Evolutionary conservation across 495 filamentous ascomycete genomes (phyloP), one percentile per base, ranked within the genome.

Genomic region (Penicillium lividum): DNA sequence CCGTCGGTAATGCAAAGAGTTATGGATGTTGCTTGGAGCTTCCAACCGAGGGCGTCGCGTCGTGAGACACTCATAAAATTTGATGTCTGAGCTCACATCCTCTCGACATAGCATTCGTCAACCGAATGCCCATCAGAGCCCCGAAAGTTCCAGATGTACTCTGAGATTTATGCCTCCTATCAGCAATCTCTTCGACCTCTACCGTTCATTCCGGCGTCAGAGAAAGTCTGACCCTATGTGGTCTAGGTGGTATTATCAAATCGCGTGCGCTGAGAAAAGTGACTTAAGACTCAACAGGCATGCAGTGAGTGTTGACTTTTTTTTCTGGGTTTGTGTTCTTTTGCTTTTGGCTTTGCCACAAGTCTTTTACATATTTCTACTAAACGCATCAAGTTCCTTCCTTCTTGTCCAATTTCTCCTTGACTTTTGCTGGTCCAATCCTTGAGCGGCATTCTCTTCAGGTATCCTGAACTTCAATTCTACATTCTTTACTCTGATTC

Each of bases 51-150:
- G 31, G 25, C 8, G 34, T 46, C 10, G 28, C 31, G 3, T 59
- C 55, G 67, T 65, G 58, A 61, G 59, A 69, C 62, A 61, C n/a
- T 36, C 11, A 2, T 30, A 15, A 59, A 38, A 42, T 53, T 42
- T 45, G 44, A 18, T 36, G 42, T 57, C 64, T 63, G 53, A 65
- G 57, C 51, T n/a, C 59, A 54, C 22, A 13, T 16, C 28, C 40
- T 53, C 61, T 61, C 29, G 44, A 67, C 52, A 69, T 67, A 59
- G 64, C 11, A 63, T 60, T 53, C 28, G 33, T 49, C 61, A 48
- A 53, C 54, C 42, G 31, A n/a, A 48, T 56, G 47, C 31, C 34
- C 45, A 56, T 58, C 56, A 51, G 28, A 34, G 33, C 44, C 56
- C 49, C 38, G 31, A 48, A 42, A 51, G 44, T 51, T 52, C 54